These are phyloP conservation scores for Phytophthora pisi DNA, from an alignment of 352 stramenopile genomes.

Conservation along the genomic window DNA sequence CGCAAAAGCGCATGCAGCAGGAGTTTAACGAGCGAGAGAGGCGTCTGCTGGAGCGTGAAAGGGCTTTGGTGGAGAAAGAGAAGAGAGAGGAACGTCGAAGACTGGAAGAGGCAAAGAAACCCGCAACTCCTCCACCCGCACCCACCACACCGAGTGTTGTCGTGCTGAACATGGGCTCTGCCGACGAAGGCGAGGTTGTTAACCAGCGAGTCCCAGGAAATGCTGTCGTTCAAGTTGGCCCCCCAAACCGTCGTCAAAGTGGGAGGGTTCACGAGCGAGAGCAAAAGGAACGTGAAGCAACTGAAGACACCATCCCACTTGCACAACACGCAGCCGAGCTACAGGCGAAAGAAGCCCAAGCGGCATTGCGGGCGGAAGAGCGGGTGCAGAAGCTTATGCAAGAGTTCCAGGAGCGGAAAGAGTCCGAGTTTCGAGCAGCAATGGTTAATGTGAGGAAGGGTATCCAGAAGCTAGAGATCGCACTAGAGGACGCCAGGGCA, in stretches of 20 bases:
- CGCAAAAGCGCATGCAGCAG: constrained; percentile 45
- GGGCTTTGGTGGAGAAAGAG: constrained; percentile 49
- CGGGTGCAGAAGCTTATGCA: constrained; percentile 54
- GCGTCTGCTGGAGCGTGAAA: constrained; percentile 55
- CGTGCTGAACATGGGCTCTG: constrained; percentile 56
- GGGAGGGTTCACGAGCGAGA: constrained; percentile 20
- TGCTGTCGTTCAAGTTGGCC: constrained; percentile 25
- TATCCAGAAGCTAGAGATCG: constrained; percentile 70
- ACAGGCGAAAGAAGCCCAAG: constrained; percentile 55
- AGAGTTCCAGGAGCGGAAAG: constrained; percentile 72
- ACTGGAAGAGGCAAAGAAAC: constrained; percentile 27
- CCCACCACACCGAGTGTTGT: constrained; percentile 53
- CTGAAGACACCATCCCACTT: constrained; percentile 40
- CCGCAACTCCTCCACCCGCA: background rate
- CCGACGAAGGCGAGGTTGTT: constrained; percentile 37
- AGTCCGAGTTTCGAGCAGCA: constrained; percentile 63
- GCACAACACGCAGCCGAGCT: constrained; percentile 66
- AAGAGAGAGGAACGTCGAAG: constrained; percentile 34
- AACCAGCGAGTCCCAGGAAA: constrained; percentile 18
- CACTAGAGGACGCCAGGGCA: constrained; percentile 48
- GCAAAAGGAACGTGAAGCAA: constrained; percentile 24
- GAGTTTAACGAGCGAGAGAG: constrained; percentile 68
- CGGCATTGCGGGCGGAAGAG: constrained; percentile 56
- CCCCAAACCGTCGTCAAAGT: constrained; percentile 29
- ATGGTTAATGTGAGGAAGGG: constrained; percentile 80